Conservation (phyloP, 345 rosid species). For the Alliaria petiolata region DNA sequence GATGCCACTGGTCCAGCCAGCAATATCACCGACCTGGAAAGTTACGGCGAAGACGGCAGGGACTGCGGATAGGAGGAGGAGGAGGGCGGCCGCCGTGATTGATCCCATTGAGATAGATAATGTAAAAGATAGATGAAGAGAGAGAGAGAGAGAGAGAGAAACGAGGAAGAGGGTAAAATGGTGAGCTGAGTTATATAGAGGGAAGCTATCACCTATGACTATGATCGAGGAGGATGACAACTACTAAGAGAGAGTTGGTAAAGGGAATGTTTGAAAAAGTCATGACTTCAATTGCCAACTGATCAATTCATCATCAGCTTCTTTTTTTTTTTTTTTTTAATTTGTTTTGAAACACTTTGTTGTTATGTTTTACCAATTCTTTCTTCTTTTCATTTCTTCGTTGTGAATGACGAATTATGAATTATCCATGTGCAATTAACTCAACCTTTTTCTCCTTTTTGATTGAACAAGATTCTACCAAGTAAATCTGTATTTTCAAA, state of each 20-base stretch:
- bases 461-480: too few species aligned
- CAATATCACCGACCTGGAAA: conserved; percentile 26
- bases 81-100: not conserved
- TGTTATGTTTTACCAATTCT: not conserved
- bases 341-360: not conserved
- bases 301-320: conserved; percentile 3
- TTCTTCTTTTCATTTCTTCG: not conserved
- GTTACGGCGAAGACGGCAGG: conserved; percentile 31
- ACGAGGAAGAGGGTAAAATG: not conserved
- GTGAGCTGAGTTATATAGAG: conserved; percentile 4
- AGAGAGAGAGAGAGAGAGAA: not conserved
- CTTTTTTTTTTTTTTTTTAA: not conserved
- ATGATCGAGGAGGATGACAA: too few species aligned
- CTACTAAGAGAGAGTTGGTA: too few species aligned
- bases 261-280: not conserved
- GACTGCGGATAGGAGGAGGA: conserved; percentile 22
- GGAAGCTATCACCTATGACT: not conserved
- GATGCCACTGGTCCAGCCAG: conserved; percentile 22
- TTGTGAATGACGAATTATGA: not conserved
- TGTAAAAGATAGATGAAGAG: not conserved
- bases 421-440: not conserved
- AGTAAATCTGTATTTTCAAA: too few species aligned
- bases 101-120: conserved; percentile 11
- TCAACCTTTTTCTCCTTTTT: not conserved
- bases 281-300: conserved; percentile 10